A percentile compares a stretch with the other conserved stretches of the same genome.
Conservation (phyloP, 2,329 filamentous ascomycete genomes). For the Neurospora sp. region DNA sequence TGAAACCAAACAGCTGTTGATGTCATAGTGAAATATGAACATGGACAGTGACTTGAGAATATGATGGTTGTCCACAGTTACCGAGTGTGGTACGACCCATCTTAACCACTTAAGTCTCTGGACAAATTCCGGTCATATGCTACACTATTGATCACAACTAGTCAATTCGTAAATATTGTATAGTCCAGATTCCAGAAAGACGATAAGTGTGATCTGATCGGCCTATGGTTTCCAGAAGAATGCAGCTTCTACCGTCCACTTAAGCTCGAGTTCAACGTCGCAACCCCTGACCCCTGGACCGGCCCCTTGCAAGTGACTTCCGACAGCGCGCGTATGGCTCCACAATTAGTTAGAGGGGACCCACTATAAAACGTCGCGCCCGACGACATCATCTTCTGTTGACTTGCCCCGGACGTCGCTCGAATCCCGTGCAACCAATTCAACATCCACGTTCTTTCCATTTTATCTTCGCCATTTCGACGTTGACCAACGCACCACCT, state of each 20-base stretch:
- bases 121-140: not conserved
- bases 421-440: not conserved
- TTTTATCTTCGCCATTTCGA: not conserved
- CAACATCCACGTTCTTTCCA: not conserved
- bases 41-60: not conserved
- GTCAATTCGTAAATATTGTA: no score
- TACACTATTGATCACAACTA: not conserved
- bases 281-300: not conserved
- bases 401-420: not conserved
- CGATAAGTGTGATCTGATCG: not conserved
- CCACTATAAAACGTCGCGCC: slow-evolving; percentile 7
- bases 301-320: not conserved
- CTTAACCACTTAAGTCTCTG: not conserved
- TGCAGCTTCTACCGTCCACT: not conserved
- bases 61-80: not conserved
- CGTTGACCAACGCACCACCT: not conserved
- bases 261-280: not conserved
- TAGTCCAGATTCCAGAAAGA: not conserved
- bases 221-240: not conserved
- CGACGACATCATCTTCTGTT: slow-evolving; percentile 11
- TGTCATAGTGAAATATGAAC: not conserved
- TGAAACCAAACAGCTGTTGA: not conserved
- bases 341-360: slow-evolving; percentile 1
- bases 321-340: not conserved
- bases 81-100: not conserved